Base-by-base conservation (phyloP, 2,329 filamentous ascomycete genomes). In the Hymenoscyphus albidus region DNA sequence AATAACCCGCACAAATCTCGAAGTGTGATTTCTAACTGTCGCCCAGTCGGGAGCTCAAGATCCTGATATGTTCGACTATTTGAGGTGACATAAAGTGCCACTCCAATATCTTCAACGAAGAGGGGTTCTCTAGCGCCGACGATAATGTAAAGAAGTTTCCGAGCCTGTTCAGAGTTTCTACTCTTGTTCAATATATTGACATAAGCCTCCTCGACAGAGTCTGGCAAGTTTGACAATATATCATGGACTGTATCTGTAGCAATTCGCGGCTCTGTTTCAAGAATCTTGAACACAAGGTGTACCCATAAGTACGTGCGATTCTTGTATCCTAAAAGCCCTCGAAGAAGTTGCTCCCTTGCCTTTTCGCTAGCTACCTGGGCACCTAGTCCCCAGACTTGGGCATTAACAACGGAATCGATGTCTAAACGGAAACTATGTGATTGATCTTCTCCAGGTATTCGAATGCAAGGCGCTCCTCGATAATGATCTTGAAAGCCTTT, bases 1-100 rank as follows among this genome's bases (percentile, higher is more conserved):
- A 79, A 78, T 4, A 78, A 71, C 0, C 75, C 77, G 61, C 77
- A 79, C 16, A 76, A 64, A 5, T 74, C 60, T 48, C 73, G 65
- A 12, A 78, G 62, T 5, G 55, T 66, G 2, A 63, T 12, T n/a
- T 61, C 35, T 32, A 75, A 70, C 5, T 64, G 62, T 0, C 66
- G 18, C 22, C 68, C 64, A 3, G 62, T 44, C 58, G 70, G 44
- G 0, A 74, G 60, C 9, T 69, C 64, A 16, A 69, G 44, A 10
- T 68, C 40, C 5, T 56, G 56, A 31, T 56, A 55, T 2, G 55
- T n/a, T 1, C 9, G 2, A 7, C 48, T 16, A 16, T 55, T 10
- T 5, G 55, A 40, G 35, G 12, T 22, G 9, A 64, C 60, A 14
- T 42, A 40, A n/a, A 64, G 22, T 12, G 62, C 62, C 2, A 64